These are phyloP conservation scores for Lachnellula cervina DNA, from an alignment of 2,329 filamentous ascomycete species.

Conservation along the genomic window DNA sequence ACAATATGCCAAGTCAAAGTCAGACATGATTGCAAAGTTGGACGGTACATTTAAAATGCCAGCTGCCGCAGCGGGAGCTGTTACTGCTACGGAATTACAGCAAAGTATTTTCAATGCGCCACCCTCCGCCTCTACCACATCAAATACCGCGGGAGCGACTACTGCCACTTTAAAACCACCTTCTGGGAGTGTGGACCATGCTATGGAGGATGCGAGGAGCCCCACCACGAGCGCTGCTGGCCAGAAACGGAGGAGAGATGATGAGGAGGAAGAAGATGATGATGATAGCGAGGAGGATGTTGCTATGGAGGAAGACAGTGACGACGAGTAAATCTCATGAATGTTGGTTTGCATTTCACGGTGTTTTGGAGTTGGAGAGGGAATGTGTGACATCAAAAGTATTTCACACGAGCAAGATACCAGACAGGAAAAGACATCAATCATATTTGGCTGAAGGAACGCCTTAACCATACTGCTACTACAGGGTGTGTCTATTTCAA, in stretches of 20 bases:
- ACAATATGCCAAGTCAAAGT: conserved; percentile 84
- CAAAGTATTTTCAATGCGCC: conserved; percentile 75
- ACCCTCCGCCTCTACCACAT: conserved; percentile 44
- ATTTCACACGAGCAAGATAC: conserved; percentile 8
- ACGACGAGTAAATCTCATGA: conserved; percentile 24
- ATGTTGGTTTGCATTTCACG: conserved; percentile 12
- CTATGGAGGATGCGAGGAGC: conserved; percentile 47
- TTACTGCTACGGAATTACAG: conserved; percentile 68
- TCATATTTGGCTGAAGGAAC: background rate
- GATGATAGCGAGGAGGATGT: conserved; percentile 67
- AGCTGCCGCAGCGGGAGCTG: conserved; percentile 46
- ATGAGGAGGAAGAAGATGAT: conserved; percentile 60
- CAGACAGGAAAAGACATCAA: background rate
- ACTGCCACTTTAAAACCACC: conserved; percentile 42
- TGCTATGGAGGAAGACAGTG: conserved; percentile 58
- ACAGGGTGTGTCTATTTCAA: no score
- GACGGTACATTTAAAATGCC: conserved; percentile 83
- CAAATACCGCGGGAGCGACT: conserved; percentile 31
- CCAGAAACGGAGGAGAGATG: conserved; percentile 67
- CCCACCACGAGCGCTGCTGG: conserved; percentile 49
- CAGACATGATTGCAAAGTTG: conserved; percentile 81
- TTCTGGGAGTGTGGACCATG: conserved; percentile 40
- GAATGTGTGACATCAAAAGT: conserved; percentile 1
- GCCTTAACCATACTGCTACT: background rate
- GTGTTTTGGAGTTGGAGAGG: conserved; percentile 24